These are phyloP conservation scores for Ormosia emarginata DNA, from an alignment of 306 rosid species.

Conservation along the genomic window DNA sequence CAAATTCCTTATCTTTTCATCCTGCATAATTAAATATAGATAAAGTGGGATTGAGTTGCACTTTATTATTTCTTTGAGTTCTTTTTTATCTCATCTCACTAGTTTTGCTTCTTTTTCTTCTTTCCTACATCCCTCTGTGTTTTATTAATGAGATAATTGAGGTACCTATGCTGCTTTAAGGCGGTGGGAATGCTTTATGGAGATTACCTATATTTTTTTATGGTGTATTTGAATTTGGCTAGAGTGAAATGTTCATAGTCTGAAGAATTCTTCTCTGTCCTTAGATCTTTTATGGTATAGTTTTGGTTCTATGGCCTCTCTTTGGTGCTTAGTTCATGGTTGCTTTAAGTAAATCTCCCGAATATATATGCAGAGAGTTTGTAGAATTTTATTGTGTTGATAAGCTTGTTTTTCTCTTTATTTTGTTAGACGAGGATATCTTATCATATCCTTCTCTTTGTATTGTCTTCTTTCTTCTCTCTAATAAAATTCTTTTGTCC, in stretches of 20 bases:
- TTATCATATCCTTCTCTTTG: not conserved
- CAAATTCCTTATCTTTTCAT: slow-evolving; percentile 1
- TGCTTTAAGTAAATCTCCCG: not conserved
- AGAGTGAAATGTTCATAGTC: not conserved
- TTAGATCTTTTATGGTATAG: not conserved
- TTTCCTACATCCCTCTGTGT: not conserved
- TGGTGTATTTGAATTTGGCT: not conserved
- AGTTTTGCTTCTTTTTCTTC: slow-evolving; percentile 3
- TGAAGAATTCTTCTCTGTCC: not conserved
- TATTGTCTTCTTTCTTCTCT: not conserved
- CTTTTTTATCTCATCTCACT: not conserved
- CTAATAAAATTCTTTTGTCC: not conserved
- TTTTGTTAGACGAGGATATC: not conserved
- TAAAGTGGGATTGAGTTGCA: not conserved
- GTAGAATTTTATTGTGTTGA: not conserved
- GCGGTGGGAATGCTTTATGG: not conserved
- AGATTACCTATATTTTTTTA: not conserved
- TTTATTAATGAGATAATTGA: not conserved
- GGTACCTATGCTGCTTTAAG: not conserved
- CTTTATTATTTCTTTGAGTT: not conserved
- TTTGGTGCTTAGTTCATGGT: not conserved
- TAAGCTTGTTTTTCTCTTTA: not conserved
- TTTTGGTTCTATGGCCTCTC: not conserved
- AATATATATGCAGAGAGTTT: not conserved
- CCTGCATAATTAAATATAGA: not conserved